phyloP scores from a whole-genome alignment of 371 early-diverging fungal genomes.

The Lichtheimia corymbifera region DNA sequence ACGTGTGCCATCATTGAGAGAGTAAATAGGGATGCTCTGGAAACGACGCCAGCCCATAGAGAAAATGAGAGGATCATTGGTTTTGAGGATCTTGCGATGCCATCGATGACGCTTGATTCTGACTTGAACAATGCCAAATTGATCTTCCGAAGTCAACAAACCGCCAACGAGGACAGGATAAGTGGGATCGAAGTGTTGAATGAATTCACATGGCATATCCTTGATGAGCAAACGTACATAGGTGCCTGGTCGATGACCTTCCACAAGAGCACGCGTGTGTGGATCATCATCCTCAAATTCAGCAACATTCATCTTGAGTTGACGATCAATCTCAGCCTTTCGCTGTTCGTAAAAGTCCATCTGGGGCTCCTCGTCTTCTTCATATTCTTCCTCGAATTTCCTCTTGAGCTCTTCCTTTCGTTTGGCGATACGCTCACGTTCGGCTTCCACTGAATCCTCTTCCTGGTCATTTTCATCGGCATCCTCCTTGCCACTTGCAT shows the following conservation, averaged over 20 bases:
- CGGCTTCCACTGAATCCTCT: slow-evolving; percentile 41
- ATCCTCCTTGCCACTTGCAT: slow-evolving; percentile 37
- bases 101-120: slow-evolving; percentile 98
- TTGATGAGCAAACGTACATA: slow-evolving; percentile 92
- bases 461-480: slow-evolving; percentile 29
- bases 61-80: slow-evolving; percentile 96
- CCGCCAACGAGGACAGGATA: slow-evolving; percentile 93
- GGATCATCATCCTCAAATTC: slow-evolving; percentile 88
- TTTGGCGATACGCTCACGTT: slow-evolving; percentile 70
- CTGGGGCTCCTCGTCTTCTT: slow-evolving; percentile 66
- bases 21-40: slow-evolving; percentile 96
- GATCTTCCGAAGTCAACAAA: slow-evolving; percentile 82
- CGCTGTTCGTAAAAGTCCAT: slow-evolving; percentile 85
- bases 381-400: slow-evolving; percentile 92
- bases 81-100: slow-evolving; percentile 95
- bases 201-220: slow-evolving; percentile 92
- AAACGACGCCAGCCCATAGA: slow-evolving; percentile 99
- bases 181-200: slow-evolving; percentile 84
- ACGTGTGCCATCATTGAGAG: slow-evolving; percentile 89
- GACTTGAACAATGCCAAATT: slow-evolving; percentile 91
- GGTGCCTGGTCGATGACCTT: slow-evolving; percentile 88
- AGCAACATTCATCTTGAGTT: slow-evolving; percentile 74
- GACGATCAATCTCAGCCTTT: slow-evolving; percentile 85
- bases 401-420: slow-evolving; percentile 89
- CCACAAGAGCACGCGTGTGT: slow-evolving; percentile 73